A percentile compares a stretch with the other conserved stretches of the same genome.
phyloP scores from a whole-genome alignment of 257 asterid species.

The Knoxia roxburghii region DNA sequence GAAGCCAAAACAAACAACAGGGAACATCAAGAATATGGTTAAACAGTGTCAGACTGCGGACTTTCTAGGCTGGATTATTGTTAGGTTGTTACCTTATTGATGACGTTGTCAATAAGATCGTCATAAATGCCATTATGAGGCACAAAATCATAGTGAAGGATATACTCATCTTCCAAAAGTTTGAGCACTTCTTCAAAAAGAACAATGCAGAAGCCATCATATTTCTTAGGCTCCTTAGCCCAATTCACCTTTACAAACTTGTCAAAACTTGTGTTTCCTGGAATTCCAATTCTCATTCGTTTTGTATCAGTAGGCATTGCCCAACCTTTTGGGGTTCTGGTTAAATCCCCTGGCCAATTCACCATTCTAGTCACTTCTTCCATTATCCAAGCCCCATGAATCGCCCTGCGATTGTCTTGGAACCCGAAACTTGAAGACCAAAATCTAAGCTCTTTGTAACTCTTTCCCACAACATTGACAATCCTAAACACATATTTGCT shows the following conservation, averaged over 20 bases:
- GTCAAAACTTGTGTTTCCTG: constrained; percentile 18
- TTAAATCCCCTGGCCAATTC: constrained; percentile 41
- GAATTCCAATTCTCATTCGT: constrained; percentile 37
- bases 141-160: constrained; percentile 23
- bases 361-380: constrained; percentile 5
- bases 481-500: too few species aligned
- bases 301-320: constrained; percentile 32
- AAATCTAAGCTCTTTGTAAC: too few species aligned
- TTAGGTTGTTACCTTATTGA: constrained; percentile 20
- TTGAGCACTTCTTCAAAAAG: constrained; percentile 22
- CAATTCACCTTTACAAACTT: constrained; percentile 26
- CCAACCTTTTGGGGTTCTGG: constrained; percentile 43
- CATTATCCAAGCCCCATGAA: constrained; percentile 7
- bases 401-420: background rate
- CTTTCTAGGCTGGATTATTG: background rate
- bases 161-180: constrained; percentile 20
- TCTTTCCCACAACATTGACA: too few species aligned
- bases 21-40: background rate
- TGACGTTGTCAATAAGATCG: constrained; percentile 21
- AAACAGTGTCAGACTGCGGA: background rate
- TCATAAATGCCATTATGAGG: constrained; percentile 23
- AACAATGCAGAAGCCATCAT: constrained; percentile 34
- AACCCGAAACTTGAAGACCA: constrained; percentile 21
- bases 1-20: background rate
- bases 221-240: background rate